Evolutionary conservation across 768 basidiomycete species (phyloP).

Genomic region (Stropharia rugosoannulata): DNA sequence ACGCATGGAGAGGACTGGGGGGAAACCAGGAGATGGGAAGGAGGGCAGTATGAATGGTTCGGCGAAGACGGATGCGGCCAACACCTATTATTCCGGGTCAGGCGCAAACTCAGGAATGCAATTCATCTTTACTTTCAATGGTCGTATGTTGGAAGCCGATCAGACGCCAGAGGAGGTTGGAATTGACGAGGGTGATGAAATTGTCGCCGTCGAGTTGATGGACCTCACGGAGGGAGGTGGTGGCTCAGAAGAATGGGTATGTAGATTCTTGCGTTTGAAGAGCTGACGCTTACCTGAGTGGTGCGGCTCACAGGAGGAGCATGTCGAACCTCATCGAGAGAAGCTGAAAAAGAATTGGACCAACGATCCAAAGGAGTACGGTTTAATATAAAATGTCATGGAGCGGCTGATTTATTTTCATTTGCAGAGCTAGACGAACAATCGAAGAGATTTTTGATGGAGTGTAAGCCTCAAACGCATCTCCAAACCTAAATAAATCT

Average conservation of each 20-base stretch:
- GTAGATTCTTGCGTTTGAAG: conserved; percentile 17
- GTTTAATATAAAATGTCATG: neutral
- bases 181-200: conserved; percentile 88
- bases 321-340: conserved; percentile 62
- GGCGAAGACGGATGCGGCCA: conserved; percentile 50
- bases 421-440: conserved; percentile 63
- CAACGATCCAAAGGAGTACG: conserved; percentile 73
- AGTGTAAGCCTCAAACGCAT: conserved; percentile 55
- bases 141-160: conserved; percentile 74
- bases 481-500: neutral
- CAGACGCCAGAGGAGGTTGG: conserved; percentile 85
- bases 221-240: conserved; percentile 75
- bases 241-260: conserved; percentile 61
- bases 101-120: conserved; percentile 52
- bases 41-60: conserved; percentile 44
- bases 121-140: conserved; percentile 85
- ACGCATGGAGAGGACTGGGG: conserved; percentile 70
- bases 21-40: conserved; percentile 39
- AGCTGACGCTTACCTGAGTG: neutral
- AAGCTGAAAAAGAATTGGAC: conserved; percentile 82
- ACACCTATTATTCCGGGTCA: conserved; percentile 39
- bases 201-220: conserved; percentile 88
- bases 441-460: conserved; percentile 84
- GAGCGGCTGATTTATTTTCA: neutral
- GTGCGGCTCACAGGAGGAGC: conserved; percentile 50